These are phyloP conservation scores for Fusarium protoensiforme DNA, from an alignment of 2,329 filamentous ascomycete species.

Conservation along the genomic window DNA sequence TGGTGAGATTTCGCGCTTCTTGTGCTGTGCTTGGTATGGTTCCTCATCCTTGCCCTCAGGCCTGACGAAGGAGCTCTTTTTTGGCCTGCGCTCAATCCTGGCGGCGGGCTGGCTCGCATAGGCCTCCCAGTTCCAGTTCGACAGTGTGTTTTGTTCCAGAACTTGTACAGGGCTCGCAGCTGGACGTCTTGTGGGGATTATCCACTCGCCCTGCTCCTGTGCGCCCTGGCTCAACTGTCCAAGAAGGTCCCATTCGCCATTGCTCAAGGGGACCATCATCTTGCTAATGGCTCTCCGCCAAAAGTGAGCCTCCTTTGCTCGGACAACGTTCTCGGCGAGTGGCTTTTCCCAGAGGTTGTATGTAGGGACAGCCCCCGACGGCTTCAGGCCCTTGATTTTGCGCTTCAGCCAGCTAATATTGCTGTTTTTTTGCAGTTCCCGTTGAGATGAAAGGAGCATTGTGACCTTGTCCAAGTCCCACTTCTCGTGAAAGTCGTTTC, in stretches of 20 bases:
- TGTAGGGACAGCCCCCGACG: slow-evolving; percentile 51
- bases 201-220: slow-evolving; percentile 50
- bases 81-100: slow-evolving; percentile 48
- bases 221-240: slow-evolving; percentile 57
- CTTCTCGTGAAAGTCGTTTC: slow-evolving; percentile 54
- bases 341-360: slow-evolving; percentile 63
- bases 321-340: slow-evolving; percentile 50
- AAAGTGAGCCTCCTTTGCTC: slow-evolving; percentile 58
- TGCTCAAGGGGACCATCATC: slow-evolving; percentile 65
- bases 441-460: slow-evolving; percentile 56
- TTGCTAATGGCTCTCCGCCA: slow-evolving; percentile 59
- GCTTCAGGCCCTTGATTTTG: slow-evolving; percentile 46
- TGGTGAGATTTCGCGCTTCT: slow-evolving; percentile 47
- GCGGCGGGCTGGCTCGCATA: slow-evolving; percentile 54
- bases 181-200: slow-evolving; percentile 48
- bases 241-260: slow-evolving; percentile 67
- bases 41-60: slow-evolving; percentile 46
- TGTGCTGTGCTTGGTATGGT: slow-evolving; percentile 50
- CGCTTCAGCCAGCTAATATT: slow-evolving; percentile 41
- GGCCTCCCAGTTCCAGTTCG: slow-evolving; percentile 55
- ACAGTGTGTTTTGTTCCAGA: not conserved
- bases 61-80: slow-evolving; percentile 42
- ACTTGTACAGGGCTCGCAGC: slow-evolving; percentile 20
- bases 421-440: slow-evolving; percentile 42
- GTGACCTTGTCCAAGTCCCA: slow-evolving; percentile 62